Evolutionary conservation across 2,329 filamentous ascomycete species (phyloP).

Genomic region (Hypoxylon sp.): DNA sequence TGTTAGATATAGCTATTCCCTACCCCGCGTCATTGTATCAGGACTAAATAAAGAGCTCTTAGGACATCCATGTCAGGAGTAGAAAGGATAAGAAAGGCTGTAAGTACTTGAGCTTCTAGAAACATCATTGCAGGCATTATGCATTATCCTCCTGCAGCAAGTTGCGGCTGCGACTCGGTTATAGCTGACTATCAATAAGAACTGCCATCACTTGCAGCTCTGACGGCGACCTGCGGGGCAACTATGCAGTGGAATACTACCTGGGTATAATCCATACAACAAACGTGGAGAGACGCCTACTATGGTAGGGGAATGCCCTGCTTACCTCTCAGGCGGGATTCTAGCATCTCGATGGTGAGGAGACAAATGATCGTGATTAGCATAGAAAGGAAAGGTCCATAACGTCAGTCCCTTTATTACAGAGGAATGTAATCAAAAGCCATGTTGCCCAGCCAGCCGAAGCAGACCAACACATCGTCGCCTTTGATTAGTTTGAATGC

Average conservation of each 20-base stretch:
- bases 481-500: conserved; percentile 23
- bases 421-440: conserved; percentile 45
- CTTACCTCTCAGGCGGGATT: neutral
- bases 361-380: conserved; percentile 17
- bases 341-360: conserved; percentile 19
- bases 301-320: conserved; percentile 1
- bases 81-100: too few species aligned
- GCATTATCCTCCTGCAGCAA: conserved; percentile 20
- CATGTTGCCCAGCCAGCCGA: conserved; percentile 47
- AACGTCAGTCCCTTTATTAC: conserved; percentile 5
- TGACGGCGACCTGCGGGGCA: conserved; percentile 18
- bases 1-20: neutral
- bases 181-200: conserved; percentile 4
- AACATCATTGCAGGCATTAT: conserved; percentile 17
- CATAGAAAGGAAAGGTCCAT: conserved; percentile 10
- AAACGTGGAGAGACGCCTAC: conserved; percentile 4
- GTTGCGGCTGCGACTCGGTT: conserved; percentile 8
- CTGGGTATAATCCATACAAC: neutral
- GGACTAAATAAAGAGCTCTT: too few species aligned
- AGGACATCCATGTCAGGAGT: too few species aligned
- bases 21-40: neutral
- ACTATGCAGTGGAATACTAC: conserved; percentile 18
- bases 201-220: conserved; percentile 26
- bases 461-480: conserved; percentile 8
- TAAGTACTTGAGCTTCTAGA: conserved; percentile 30